These are phyloP conservation scores for Aspergillus clavatus DNA, from an alignment of 2,329 filamentous ascomycete species.

Conservation along the genomic window DNA sequence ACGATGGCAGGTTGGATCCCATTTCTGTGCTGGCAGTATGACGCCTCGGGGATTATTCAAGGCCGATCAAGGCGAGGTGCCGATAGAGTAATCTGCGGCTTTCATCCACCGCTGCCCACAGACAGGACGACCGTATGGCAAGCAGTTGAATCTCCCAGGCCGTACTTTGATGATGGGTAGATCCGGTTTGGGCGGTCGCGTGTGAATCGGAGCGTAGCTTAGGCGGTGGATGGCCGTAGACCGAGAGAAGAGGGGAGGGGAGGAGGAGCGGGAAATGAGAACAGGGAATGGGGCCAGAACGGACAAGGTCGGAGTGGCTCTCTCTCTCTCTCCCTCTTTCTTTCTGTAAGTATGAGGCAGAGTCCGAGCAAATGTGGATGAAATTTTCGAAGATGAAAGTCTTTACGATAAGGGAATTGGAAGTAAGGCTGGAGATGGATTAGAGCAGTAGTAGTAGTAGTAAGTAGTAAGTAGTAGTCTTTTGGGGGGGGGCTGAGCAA, in stretches of 20 bases:
- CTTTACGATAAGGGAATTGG: not conserved
- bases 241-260: constrained; percentile 7
- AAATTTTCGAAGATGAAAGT: not conserved
- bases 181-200: not conserved
- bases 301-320: too few relatives aligned
- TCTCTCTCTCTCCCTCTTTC: too few relatives aligned
- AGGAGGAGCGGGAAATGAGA: not conserved
- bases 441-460: too few relatives aligned
- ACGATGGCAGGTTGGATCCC: constrained; percentile 61
- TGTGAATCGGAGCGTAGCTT: not conserved
- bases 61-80: constrained; percentile 36
- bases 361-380: too few relatives aligned
- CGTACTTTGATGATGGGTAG: constrained; percentile 1
- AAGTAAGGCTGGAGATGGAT: too few relatives aligned
- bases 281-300: too few relatives aligned
- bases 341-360: too few relatives aligned
- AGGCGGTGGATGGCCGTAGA: not conserved
- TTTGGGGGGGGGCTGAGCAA: constrained; percentile 3
- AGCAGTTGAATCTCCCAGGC: constrained; percentile 7
- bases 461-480: too few relatives aligned
- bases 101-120: constrained; percentile 31
- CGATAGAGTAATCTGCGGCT: constrained; percentile 25
- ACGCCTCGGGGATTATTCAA: constrained; percentile 24
- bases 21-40: constrained; percentile 37
- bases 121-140: constrained; percentile 10